Conservation (phyloP, 2,329 filamentous ascomycete species). For the Amesomyces nigricolor region DNA sequence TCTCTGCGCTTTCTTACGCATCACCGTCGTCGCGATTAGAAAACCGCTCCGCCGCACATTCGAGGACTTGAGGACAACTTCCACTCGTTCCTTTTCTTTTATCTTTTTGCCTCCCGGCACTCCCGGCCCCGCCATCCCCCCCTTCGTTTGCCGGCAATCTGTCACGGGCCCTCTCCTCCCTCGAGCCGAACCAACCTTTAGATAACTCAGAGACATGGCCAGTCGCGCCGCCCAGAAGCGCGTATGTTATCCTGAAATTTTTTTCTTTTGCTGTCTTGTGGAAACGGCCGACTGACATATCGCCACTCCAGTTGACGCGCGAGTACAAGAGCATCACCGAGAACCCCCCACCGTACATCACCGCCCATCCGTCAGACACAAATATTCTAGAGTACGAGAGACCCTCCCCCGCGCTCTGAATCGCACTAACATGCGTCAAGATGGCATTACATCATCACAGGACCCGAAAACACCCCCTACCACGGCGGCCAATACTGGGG, state of each 20-base stretch:
- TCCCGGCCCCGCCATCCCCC: not conserved
- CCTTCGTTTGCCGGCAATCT: not conserved
- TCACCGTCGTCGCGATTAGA: too few relatives aligned
- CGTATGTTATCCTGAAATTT: conserved; percentile 17
- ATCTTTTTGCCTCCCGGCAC: not conserved
- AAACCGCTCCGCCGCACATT: too few relatives aligned
- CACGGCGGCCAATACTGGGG: conserved; percentile 97
- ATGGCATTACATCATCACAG: conserved; percentile 95
- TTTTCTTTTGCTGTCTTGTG: not conserved
- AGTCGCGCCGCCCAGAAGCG: conserved; percentile 28
- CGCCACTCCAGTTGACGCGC: conserved; percentile 46
- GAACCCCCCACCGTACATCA: conserved; percentile 83
- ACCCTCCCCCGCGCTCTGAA: not conserved
- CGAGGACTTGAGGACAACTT: not conserved
- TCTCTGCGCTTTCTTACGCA: too few relatives aligned
- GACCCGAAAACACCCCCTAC: conserved; percentile 90
- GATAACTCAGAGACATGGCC: conserved; percentile 18
- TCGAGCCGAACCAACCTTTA: too few relatives aligned
- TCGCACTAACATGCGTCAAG: conserved; percentile 36
- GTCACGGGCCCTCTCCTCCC: not conserved
- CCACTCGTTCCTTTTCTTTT: not conserved
- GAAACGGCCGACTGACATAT: not conserved
- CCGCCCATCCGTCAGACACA: conserved; percentile 79
- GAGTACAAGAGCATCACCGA: conserved; percentile 58
- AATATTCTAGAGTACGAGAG: conserved; percentile 78